phyloP scores from a whole-genome alignment of 805 yeast genomes.

The Candida golubevii region DNA sequence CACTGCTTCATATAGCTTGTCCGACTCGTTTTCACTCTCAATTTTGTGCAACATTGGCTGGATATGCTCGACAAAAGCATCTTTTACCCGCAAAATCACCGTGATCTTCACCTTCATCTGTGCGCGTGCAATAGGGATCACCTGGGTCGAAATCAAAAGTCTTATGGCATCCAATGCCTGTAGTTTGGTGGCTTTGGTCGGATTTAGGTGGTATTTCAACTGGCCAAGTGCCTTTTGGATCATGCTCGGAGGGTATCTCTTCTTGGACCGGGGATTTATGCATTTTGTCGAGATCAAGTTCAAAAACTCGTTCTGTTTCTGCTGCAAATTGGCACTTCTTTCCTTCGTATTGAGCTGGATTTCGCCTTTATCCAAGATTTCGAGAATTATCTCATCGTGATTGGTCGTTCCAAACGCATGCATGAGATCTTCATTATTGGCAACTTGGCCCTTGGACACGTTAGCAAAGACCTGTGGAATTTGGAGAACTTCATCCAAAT shows the following conservation, averaged over 20 bases:
- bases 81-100: conserved; percentile 49
- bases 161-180: conserved; percentile 93
- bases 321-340: conserved; percentile 67
- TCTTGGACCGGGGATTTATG: conserved; percentile 82
- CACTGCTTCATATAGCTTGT: conserved; percentile 38
- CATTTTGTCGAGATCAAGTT: conserved; percentile 85
- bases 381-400: conserved; percentile 68
- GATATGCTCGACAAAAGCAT: conserved; percentile 29
- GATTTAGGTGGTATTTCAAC: conserved; percentile 71
- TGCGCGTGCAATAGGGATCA: conserved; percentile 91
- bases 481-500: conserved; percentile 91
- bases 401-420: conserved; percentile 74
- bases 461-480: conserved; percentile 91
- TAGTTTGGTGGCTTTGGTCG: conserved; percentile 71
- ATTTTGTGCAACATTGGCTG: conserved; percentile 33
- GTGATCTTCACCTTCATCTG: conserved; percentile 81
- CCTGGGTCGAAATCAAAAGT: conserved; percentile 67
- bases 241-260: conserved; percentile 93
- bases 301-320: conserved; percentile 75
- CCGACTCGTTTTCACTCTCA: conserved; percentile 40
- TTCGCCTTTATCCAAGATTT: conserved; percentile 87
- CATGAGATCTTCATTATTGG: conserved; percentile 77
- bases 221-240: conserved; percentile 80
- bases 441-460: conserved; percentile 92
- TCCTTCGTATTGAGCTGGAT: conserved; percentile 93